Evolutionary conservation across 257 asterid genomes (phyloP).

Genomic region (Nicotiana otophora): DNA sequence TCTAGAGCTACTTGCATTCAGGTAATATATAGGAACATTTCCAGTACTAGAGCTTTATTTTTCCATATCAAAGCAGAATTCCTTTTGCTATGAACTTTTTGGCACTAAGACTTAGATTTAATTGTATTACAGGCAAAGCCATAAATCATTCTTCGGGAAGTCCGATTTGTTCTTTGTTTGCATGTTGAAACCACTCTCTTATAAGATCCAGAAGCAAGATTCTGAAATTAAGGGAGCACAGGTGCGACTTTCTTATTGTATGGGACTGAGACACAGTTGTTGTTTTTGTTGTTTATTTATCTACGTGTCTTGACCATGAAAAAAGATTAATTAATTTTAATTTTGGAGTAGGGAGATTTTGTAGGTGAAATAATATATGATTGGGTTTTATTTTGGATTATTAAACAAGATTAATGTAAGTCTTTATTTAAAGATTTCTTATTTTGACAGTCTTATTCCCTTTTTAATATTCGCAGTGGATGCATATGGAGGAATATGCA

Average conservation of each 20-base stretch:
- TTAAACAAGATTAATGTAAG: background rate
- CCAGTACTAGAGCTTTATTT: no score
- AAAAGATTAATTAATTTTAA: background rate
- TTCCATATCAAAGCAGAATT: no score
- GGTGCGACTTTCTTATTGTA: constrained; percentile 28
- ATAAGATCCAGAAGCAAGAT: constrained; percentile 62
- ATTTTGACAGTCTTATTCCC: background rate
- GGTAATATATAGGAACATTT: constrained; percentile 31
- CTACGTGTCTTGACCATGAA: no score
- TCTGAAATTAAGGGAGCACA: constrained; percentile 84
- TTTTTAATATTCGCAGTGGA: constrained; percentile 51
- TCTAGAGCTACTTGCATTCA: constrained; percentile 73
- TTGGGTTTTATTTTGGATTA: background rate
- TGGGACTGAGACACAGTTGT: no score
- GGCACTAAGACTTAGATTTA: no score
- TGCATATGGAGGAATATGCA: constrained; percentile 68
- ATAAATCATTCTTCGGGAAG: constrained; percentile 69
- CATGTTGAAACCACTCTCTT: constrained; percentile 78
- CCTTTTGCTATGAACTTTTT: no score
- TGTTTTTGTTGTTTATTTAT: no score
- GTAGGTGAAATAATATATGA: background rate
- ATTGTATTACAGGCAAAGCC: constrained; percentile 32
- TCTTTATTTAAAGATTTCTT: background rate
- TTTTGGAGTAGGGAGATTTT: background rate
- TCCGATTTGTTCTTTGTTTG: constrained; percentile 86